phyloP scores from a whole-genome alignment of 2,329 filamentous ascomycete species.

The Stenocarpella maydis region DNA sequence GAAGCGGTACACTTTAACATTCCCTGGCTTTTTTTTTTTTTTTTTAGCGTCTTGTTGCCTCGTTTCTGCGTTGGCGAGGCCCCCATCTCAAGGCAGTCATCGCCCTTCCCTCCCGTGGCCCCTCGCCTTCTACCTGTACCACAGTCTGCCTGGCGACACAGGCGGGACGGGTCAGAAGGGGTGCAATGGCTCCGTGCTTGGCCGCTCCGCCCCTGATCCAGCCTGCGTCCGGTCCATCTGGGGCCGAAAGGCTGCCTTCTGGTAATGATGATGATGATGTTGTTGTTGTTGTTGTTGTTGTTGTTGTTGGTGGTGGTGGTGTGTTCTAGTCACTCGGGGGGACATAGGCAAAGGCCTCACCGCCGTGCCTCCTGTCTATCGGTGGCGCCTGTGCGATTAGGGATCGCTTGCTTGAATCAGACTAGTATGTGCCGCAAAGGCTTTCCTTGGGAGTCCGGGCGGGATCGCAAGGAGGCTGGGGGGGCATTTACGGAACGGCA shows the following conservation, averaged over 20 bases:
- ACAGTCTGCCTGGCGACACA: not conserved
- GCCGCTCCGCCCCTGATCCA: not conserved
- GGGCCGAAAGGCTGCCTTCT: conserved; percentile 11
- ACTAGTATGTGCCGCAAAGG: not conserved
- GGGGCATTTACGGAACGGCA: not conserved
- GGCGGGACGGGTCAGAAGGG: not conserved
- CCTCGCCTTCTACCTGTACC: not conserved
- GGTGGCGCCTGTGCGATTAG: not conserved
- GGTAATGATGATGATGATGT: not conserved
- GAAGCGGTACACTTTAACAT: not conserved
- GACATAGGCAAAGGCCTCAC: not conserved
- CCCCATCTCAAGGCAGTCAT: conserved; percentile 11
- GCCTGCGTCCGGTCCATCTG: not conserved
- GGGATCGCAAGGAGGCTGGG: not conserved
- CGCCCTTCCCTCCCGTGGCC: not conserved
- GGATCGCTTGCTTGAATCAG: not conserved
- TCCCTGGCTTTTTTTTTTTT: not conserved
- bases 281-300: too few relatives aligned
- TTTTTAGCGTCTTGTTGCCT: conserved; percentile 14
- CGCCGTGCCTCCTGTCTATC: not conserved
- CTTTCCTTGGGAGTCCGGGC: not conserved
- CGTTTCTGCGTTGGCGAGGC: not conserved
- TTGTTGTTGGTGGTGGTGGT: too few relatives aligned
- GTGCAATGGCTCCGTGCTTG: not conserved
- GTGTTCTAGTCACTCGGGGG: not conserved